Conservation (phyloP, 345 rosid genomes). For the Trapa incisa region DNA sequence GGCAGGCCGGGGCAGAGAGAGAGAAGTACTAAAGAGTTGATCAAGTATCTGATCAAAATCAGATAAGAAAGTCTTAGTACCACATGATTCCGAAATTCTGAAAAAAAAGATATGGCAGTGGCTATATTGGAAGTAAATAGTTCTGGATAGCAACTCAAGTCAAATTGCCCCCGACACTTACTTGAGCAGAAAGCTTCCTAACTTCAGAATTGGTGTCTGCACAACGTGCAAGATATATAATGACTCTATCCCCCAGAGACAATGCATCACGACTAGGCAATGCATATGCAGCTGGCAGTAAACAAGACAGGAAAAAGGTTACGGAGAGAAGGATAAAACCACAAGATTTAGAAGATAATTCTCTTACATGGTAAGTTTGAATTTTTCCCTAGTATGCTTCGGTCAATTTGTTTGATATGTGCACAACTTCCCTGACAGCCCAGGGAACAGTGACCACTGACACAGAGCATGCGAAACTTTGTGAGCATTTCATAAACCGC, state of each 20-base stretch:
- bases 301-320: constrained; percentile 12
- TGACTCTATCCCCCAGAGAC: constrained; percentile 85
- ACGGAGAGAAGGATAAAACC: constrained; percentile 2
- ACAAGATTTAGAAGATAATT: constrained; percentile 8
- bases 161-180: constrained; percentile 11
- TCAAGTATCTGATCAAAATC: constrained; percentile 40
- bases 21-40: constrained; percentile 82
- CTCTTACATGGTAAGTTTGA: constrained; percentile 73
- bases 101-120: constrained; percentile 7
- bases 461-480: constrained; percentile 80
- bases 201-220: constrained; percentile 89
- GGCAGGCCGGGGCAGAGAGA: constrained; percentile 73
- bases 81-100: constrained; percentile 15
- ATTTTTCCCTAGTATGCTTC: constrained; percentile 46
- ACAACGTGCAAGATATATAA: constrained; percentile 90
- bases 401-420: constrained; percentile 72
- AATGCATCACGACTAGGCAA: constrained; percentile 90
- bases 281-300: constrained; percentile 61
- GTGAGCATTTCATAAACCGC: constrained; percentile 80
- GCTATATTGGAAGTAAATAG: background rate
- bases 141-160: constrained; percentile 3
- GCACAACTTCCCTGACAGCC: constrained; percentile 86
- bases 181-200: constrained; percentile 90
- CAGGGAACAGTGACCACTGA: constrained; percentile 73
- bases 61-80: background rate